phyloP scores from a whole-genome alignment of 2,329 filamentous ascomycete species.

The Colletotrichum liaoningense region DNA sequence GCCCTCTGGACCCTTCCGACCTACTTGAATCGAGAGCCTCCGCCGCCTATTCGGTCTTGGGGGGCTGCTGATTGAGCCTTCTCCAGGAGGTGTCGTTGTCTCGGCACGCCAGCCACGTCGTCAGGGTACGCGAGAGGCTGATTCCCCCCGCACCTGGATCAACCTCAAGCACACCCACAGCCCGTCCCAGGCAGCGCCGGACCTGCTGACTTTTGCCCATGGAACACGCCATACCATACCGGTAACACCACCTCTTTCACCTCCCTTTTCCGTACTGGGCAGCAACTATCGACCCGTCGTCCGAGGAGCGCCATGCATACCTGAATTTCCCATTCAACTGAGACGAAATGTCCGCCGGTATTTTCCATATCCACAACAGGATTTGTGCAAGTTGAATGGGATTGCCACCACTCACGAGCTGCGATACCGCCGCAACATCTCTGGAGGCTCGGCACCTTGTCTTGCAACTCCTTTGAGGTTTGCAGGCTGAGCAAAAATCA shows the following conservation, averaged over 20 bases:
- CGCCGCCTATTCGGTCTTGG: slow-evolving; percentile 1
- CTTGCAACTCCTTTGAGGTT: too few species aligned
- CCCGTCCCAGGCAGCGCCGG: background rate
- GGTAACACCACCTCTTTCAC: background rate
- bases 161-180: slow-evolving; percentile 9
- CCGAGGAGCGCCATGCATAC: background rate
- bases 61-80: slow-evolving; percentile 13
- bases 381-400: too few species aligned
- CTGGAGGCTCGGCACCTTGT: too few species aligned
- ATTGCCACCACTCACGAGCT: too few species aligned
- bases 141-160: slow-evolving; percentile 26
- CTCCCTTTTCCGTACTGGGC: background rate
- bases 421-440: too few species aligned
- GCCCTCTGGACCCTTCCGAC: slow-evolving; percentile 2
- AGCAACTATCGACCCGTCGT: background rate
- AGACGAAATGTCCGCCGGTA: background rate
- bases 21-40: slow-evolving; percentile 12
- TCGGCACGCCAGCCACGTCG: slow-evolving; percentile 29
- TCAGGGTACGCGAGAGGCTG: slow-evolving; percentile 20
- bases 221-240: slow-evolving; percentile 21
- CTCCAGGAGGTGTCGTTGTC: slow-evolving; percentile 30
- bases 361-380: background rate
- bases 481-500: too few species aligned
- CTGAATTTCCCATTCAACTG: background rate
- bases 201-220: slow-evolving; percentile 20